These are phyloP conservation scores for Fusarium acutatum DNA, from an alignment of 2,329 filamentous ascomycete genomes.

Conservation along the genomic window DNA sequence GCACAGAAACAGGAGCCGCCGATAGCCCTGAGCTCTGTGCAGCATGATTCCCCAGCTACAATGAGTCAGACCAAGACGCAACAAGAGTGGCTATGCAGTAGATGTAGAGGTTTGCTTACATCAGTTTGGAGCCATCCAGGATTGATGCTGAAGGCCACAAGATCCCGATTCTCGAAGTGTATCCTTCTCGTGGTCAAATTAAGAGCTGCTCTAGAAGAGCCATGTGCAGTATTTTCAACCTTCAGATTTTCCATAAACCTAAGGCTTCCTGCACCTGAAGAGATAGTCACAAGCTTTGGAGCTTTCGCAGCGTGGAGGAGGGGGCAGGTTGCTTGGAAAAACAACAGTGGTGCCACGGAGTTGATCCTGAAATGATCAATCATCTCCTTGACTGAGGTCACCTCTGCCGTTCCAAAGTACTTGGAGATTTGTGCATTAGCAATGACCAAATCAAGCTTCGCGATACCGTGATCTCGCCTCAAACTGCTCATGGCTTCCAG, in stretches of 20 bases:
- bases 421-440: not conserved
- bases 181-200: not conserved
- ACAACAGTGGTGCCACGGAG: not conserved
- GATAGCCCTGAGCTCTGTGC: not conserved
- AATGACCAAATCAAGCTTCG: not conserved
- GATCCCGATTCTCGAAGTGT: not conserved
- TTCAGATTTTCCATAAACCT: not conserved
- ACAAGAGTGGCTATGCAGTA: not conserved
- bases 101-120: not conserved
- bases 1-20: not conserved
- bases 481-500: not conserved
- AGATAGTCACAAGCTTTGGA: not conserved
- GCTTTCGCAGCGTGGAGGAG: not conserved
- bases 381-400: not conserved
- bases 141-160: not conserved
- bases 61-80: too few species aligned
- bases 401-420: not conserved
- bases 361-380: not conserved
- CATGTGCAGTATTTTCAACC: not conserved
- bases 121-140: not conserved
- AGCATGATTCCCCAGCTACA: not conserved
- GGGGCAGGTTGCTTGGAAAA: not conserved
- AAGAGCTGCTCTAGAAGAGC: not conserved
- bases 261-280: not conserved
- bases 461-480: not conserved